phyloP scores from a whole-genome alignment of 169 alveolate species.

The Blepharisma undulans region DNA sequence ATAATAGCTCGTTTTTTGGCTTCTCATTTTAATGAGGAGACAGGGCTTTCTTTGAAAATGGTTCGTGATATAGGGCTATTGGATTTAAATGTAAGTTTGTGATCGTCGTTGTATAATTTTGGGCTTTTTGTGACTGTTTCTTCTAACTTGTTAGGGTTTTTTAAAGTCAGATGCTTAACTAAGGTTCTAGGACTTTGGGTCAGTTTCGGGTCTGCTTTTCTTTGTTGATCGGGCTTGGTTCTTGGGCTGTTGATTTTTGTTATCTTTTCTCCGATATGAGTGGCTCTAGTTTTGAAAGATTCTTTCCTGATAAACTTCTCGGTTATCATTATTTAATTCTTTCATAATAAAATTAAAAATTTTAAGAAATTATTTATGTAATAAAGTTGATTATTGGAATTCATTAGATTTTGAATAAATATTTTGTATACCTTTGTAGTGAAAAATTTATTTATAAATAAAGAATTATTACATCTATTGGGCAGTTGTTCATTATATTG shows the following conservation, averaged over 20 bases:
- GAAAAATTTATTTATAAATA: no score
- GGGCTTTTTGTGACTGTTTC: neutral
- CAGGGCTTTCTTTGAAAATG: neutral
- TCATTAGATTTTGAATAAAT: neutral
- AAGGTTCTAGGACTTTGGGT: neutral
- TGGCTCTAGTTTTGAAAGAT: neutral
- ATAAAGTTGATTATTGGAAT: neutral
- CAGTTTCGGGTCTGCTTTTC: neutral
- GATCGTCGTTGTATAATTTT: neutral
- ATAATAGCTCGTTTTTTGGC: neutral
- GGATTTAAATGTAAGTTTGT: neutral
- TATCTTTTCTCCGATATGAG: neutral
- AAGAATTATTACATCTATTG: no score
- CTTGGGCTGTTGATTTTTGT: neutral
- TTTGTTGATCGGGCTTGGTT: neutral
- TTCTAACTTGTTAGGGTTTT: neutral
- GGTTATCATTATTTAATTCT: neutral
- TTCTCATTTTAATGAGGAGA: neutral
- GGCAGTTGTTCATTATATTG: no score
- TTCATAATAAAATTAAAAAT: neutral
- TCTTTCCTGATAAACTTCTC: neutral
- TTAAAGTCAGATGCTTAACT: neutral
- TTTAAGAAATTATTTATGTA: no score
- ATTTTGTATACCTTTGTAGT: no score
- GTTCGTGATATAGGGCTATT: neutral